Conservation (phyloP, 2,329 filamentous ascomycete genomes). For the Epichloe bromicola region DNA sequence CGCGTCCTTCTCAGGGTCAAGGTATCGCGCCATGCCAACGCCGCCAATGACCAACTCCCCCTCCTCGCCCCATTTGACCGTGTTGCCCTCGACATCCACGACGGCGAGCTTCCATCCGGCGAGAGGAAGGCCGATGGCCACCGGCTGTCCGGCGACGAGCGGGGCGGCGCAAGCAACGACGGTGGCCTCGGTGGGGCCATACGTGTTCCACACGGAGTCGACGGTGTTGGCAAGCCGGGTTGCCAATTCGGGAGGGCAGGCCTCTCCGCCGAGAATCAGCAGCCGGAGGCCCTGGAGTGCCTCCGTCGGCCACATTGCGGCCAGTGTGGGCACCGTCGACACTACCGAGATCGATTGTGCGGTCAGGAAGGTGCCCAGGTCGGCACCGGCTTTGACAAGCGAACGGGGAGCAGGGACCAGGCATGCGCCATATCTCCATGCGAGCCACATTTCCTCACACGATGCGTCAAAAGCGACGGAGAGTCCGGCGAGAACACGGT, state of each 20-base stretch:
- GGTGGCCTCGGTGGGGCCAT: slow-evolving; percentile 15
- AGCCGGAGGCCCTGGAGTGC: slow-evolving; percentile 10
- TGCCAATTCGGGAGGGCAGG: slow-evolving; percentile 11
- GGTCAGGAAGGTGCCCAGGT: slow-evolving; percentile 10
- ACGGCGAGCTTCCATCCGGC: slow-evolving; percentile 13
- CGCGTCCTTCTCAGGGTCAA: slow-evolving; percentile 10
- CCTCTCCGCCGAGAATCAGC: slow-evolving; percentile 13
- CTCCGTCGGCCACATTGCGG: slow-evolving; percentile 12
- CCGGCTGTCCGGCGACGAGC: slow-evolving; percentile 8
- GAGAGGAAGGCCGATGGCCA: slow-evolving; percentile 11
- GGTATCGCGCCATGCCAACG: slow-evolving; percentile 12
- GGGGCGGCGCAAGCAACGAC: slow-evolving; percentile 12
- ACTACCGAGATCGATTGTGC: slow-evolving; percentile 11
- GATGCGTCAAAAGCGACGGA: slow-evolving; percentile 13
- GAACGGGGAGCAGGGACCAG: slow-evolving; percentile 11
- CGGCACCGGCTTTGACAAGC: slow-evolving; percentile 11
- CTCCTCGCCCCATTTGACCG: slow-evolving; percentile 22
- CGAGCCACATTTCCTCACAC: slow-evolving; percentile 14
- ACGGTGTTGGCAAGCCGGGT: slow-evolving; percentile 9
- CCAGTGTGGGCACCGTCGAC: slow-evolving; percentile 12
- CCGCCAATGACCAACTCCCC: slow-evolving; percentile 14
- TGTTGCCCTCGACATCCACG: slow-evolving; percentile 27
- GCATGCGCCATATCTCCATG: slow-evolving; percentile 12
- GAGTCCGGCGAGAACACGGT: slow-evolving; percentile 12
- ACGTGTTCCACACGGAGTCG: slow-evolving; percentile 12